A percentile compares a stretch with the other conserved stretches of the same genome.
phyloP scores from a whole-genome alignment of 139 green algal species.

The Volvox reticuliferus region DNA sequence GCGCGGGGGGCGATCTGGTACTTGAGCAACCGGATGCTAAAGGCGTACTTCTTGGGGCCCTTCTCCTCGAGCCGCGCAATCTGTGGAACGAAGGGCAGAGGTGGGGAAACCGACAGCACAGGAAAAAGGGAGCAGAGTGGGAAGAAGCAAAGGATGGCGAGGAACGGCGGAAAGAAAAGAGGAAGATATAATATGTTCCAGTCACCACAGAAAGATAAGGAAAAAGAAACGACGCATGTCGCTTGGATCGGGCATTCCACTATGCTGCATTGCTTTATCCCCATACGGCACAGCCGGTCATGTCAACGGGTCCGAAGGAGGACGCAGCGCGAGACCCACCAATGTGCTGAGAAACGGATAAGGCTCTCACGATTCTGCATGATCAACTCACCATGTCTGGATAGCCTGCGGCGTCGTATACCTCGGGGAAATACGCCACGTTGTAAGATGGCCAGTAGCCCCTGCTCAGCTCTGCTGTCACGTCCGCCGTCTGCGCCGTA shows the following conservation, averaged over 20 bases:
- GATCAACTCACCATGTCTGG: conserved; percentile 51
- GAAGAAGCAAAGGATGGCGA: background rate
- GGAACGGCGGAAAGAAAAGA: too few species aligned
- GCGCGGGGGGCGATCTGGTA: conserved; percentile 76
- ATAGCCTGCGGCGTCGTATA: conserved; percentile 63
- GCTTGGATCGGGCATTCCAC: too few species aligned
- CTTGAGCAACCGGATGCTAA: conserved; percentile 65
- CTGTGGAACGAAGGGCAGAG: background rate
- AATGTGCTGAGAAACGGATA: too few species aligned
- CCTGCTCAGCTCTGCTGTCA: conserved; percentile 60
- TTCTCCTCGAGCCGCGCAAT: conserved; percentile 4
- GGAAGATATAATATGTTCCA: too few species aligned
- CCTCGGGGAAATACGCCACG: conserved; percentile 74
- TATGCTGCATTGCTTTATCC: too few species aligned
- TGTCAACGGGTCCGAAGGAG: too few species aligned
- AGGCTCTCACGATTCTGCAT: too few species aligned
- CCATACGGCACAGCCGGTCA: too few species aligned
- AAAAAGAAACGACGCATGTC: too few species aligned
- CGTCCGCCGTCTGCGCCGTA: conserved; percentile 49
- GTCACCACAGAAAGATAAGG: too few species aligned
- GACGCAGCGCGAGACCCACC: too few species aligned
- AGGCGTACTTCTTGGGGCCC: conserved; percentile 62
- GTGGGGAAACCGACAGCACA: too few species aligned
- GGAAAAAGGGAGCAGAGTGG: background rate
- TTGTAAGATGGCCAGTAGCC: conserved; percentile 83